Evolutionary conservation across 2,329 filamentous ascomycete genomes (phyloP).

Genomic region (Catunica adiposa): DNA sequence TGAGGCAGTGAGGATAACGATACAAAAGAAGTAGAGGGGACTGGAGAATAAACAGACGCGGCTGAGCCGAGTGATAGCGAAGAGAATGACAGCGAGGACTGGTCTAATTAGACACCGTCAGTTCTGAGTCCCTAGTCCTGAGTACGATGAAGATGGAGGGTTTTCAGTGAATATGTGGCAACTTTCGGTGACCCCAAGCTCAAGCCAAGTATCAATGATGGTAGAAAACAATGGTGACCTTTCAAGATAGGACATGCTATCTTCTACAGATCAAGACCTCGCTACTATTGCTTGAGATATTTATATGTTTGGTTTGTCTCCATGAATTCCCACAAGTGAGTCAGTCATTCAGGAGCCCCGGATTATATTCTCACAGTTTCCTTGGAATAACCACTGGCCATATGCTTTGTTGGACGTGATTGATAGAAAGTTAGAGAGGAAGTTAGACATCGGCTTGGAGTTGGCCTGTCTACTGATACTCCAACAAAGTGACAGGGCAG

Average conservation of each 20-base stretch:
- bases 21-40: slow-evolving; percentile 48
- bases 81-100: not conserved
- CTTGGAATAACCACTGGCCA: slow-evolving; percentile 44
- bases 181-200: not conserved
- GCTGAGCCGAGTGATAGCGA: slow-evolving; percentile 18
- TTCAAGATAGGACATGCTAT: not conserved
- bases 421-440: slow-evolving; percentile 29
- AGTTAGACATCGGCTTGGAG: slow-evolving; percentile 34
- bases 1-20: slow-evolving; percentile 27
- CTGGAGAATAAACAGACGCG: slow-evolving; percentile 38
- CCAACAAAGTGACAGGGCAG: slow-evolving; percentile 15
- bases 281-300: slow-evolving; percentile 68
- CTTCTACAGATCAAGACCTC: slow-evolving; percentile 31
- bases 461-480: slow-evolving; percentile 38
- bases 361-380: slow-evolving; percentile 86
- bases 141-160: not conserved
- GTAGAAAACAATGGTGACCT: not conserved
- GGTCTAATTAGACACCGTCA: not conserved
- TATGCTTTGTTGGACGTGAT: slow-evolving; percentile 31
- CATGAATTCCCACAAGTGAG: slow-evolving; percentile 89
- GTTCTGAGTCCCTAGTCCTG: not conserved
- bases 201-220: not conserved
- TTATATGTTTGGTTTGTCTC: slow-evolving; percentile 68
- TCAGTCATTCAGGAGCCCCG: slow-evolving; percentile 72
- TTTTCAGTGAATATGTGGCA: not conserved